phyloP scores from a whole-genome alignment of 1,284 basidiomycete genomes.

The Albatrellus sp. region DNA sequence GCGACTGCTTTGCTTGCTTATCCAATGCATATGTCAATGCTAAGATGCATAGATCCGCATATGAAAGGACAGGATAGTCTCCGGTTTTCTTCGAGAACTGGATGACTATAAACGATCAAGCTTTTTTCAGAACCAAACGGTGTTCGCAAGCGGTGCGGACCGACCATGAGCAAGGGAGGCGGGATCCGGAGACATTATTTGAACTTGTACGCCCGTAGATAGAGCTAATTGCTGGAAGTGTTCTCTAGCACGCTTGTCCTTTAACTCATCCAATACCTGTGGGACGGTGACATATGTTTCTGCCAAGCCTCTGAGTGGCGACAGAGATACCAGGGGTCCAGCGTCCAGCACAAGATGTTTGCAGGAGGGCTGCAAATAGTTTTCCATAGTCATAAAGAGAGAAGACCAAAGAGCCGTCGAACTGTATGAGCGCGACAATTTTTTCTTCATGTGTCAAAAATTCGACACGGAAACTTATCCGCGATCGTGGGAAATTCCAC shows the following conservation, averaged over 20 bases:
- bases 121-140: background rate
- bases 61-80: slow-evolving; percentile 88
- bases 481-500: too few species aligned
- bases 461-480: too few species aligned
- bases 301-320: slow-evolving; percentile 77
- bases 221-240: slow-evolving; percentile 72
- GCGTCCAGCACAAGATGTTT: slow-evolving; percentile 84
- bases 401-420: too few species aligned
- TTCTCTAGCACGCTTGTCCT: slow-evolving; percentile 77
- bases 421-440: too few species aligned
- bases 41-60: slow-evolving; percentile 84
- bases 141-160: slow-evolving; percentile 14
- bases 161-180: slow-evolving; percentile 68
- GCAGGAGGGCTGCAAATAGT: slow-evolving; percentile 34
- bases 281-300: slow-evolving; percentile 78
- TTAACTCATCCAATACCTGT: slow-evolving; percentile 80
- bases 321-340: slow-evolving; percentile 78
- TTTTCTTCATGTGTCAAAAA: too few species aligned
- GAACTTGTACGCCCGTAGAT: slow-evolving; percentile 64
- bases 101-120: slow-evolving; percentile 43
- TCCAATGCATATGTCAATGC: slow-evolving; percentile 81
- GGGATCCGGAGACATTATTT: slow-evolving; percentile 63
- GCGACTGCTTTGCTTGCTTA: slow-evolving; percentile 29
- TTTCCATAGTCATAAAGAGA: slow-evolving; percentile 13
- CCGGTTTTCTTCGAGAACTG: slow-evolving; percentile 93